Base-by-base conservation (phyloP, 495 filamentous ascomycete species). In the Trichoderma erinaceum region DNA sequence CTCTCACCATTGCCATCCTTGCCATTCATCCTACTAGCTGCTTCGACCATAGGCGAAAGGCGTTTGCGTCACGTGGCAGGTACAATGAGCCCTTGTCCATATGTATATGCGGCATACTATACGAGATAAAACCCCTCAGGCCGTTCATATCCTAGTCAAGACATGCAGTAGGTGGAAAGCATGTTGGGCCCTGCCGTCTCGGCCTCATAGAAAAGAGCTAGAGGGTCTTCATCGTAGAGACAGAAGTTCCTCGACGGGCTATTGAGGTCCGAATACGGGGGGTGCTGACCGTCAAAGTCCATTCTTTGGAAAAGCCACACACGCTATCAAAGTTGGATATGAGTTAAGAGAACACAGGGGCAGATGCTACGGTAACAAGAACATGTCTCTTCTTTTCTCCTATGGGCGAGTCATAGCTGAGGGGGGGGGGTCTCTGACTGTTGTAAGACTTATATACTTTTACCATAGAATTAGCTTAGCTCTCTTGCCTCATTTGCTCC, bases 401-500 rank as follows among this genome's bases (percentile, higher is more conserved):
- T 32, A n/a, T 61, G 56, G 1, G 12, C 27, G 25, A 23, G 12
- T 32, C 56, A 32, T 29, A 32, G 56, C 12, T 61, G 56, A 29
- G 56, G 27, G 25, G 52, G 56, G 27, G 25, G 56, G 25, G 29
- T 61, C 56, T 7, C 16, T 25, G 23, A 15, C 23, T 61, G 27
- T 25, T 29, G 56, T 61, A 61, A 23, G 56, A 16, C 10, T 29
- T 52, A 5, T 18, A 46, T 4, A 46, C 43, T 46, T 46, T 16
- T 46, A 46, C 43, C 18, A 11, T 18, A 18, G 18, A 18, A 11
- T 12, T 2, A 46, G 12, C 13, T 12, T 2, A 46, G 12, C 13
- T 5, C 50, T 23, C 50, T 56, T 56, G 50, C n/a, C 50, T 56
- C 50, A n/a, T 56, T 11, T 56, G 50, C 50, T 56, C 50, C 10